Evolutionary conservation across 148 eudicot species (phyloP).

Genomic region (Pharnaceum exiguum): DNA sequence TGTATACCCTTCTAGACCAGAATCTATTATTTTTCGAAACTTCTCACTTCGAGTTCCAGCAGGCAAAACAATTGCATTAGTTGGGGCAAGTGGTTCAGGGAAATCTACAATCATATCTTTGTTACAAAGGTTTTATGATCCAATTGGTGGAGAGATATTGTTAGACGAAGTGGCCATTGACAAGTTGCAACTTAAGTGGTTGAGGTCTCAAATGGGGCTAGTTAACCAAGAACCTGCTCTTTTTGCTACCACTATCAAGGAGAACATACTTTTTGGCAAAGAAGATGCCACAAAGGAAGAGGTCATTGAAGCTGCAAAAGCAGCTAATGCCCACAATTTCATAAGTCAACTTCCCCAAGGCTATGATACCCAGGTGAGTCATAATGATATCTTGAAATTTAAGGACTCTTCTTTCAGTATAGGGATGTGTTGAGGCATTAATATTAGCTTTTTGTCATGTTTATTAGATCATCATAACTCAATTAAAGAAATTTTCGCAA

Average conservation of each 20-base stretch:
- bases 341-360: slow-evolving; percentile 32
- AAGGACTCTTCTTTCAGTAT: too few relatives aligned
- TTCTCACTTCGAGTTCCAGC: slow-evolving; percentile 25
- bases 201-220: slow-evolving; percentile 39
- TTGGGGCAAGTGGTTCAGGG: slow-evolving; percentile 42
- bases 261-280: slow-evolving; percentile 39
- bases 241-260: slow-evolving; percentile 31
- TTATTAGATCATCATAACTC: too few relatives aligned
- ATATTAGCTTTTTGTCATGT: too few relatives aligned
- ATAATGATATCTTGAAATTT: neutral
- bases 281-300: slow-evolving; percentile 34
- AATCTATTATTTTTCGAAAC: slow-evolving; percentile 19
- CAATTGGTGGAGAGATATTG: slow-evolving; percentile 29
- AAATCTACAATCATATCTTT: slow-evolving; percentile 33
- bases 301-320: slow-evolving; percentile 31
- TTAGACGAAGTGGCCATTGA: slow-evolving; percentile 29
- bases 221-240: slow-evolving; percentile 40
- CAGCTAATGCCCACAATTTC: slow-evolving; percentile 40
- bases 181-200: slow-evolving; percentile 35
- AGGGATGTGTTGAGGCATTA: too few relatives aligned
- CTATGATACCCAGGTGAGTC: slow-evolving; percentile 38
- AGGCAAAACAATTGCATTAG: slow-evolving; percentile 31
- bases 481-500: too few relatives aligned
- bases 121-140: slow-evolving; percentile 37
- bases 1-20: slow-evolving; percentile 39